Percentiles rank a stretch among this genome's conserved stretches.
Evolutionary conservation across 345 rosid genomes (phyloP).

Genomic region (Firmiana major): DNA sequence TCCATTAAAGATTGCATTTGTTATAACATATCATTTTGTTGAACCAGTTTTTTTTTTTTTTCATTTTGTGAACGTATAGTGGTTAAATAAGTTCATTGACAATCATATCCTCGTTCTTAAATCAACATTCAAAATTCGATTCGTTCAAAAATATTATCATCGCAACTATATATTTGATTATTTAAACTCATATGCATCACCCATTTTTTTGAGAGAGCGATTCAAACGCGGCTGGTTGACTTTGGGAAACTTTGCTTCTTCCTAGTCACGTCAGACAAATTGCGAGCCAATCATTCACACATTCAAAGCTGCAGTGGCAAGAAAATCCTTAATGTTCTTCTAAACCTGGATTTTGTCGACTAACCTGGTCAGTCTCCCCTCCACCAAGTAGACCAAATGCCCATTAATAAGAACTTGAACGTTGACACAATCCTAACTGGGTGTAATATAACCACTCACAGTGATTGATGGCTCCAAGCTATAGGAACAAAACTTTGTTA

Average conservation of each 20-base stretch:
- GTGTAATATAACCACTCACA: neutral
- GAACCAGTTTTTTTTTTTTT: no score
- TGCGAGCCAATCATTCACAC: neutral
- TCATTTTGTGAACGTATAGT: no score
- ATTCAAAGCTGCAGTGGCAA: neutral
- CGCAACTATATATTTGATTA: neutral
- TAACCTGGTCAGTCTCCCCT: neutral
- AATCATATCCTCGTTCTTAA: no score
- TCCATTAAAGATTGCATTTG: neutral
- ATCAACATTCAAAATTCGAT: no score
- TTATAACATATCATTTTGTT: no score
- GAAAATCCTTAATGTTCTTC: neutral
- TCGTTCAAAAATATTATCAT: no score
- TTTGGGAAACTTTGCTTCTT: neutral
- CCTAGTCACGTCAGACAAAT: neutral
- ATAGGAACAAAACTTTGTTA: neutral
- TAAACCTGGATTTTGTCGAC: neutral
- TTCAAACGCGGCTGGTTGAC: conserved; percentile 12
- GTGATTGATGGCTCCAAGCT: neutral
- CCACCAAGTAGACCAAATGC: neutral
- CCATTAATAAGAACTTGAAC: neutral
- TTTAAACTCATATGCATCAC: neutral
- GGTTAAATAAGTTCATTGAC: no score
- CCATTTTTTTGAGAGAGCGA: neutral
- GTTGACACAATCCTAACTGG: neutral